Conservation (phyloP, 2,329 filamentous ascomycete species). For the Cylindrodendrum hubeiense region DNA sequence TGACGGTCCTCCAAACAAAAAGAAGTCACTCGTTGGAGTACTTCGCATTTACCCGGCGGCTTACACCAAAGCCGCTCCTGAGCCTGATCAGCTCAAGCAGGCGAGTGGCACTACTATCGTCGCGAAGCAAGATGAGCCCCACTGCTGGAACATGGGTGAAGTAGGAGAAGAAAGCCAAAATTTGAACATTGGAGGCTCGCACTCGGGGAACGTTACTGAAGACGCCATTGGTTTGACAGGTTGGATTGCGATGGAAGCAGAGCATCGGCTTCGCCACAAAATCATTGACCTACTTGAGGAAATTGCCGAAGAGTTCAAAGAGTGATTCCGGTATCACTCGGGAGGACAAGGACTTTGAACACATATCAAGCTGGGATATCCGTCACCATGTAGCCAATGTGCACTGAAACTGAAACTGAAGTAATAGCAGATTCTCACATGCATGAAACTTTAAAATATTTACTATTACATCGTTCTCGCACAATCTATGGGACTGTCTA, state of each 20-base stretch:
- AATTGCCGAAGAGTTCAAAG: slow-evolving; percentile 20
- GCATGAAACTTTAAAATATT: no score
- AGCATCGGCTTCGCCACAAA: slow-evolving; percentile 26
- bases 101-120: neutral
- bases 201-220: slow-evolving; percentile 13
- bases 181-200: neutral
- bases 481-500: no score
- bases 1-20: slow-evolving; percentile 10
- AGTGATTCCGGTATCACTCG: no score
- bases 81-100: neutral
- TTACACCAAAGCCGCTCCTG: neutral
- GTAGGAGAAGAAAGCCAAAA: neutral
- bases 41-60: slow-evolving; percentile 10
- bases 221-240: slow-evolving; percentile 23
- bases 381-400: no score
- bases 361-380: no score
- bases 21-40: slow-evolving; percentile 6
- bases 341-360: no score
- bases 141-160: slow-evolving; percentile 1
- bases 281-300: slow-evolving; percentile 22
- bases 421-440: no score
- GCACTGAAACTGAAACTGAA: no score
- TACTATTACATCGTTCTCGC: no score
- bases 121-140: neutral
- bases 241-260: slow-evolving; percentile 24